Conservation (phyloP, 129 eudicot genomes). For the Apium graveolens region DNA sequence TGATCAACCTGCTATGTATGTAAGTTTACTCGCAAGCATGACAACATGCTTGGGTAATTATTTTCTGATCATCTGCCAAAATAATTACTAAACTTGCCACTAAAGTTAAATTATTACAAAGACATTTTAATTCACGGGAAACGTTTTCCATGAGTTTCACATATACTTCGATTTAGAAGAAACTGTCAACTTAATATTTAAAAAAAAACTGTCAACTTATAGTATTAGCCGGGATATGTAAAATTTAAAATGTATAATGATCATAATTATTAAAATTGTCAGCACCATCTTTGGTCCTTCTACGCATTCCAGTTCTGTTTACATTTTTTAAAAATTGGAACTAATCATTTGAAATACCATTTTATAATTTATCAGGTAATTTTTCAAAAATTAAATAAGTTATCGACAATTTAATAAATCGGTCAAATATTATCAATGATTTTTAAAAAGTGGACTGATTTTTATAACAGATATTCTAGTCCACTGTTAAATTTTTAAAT, state of each 20-base stretch:
- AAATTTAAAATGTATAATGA: too few relatives aligned
- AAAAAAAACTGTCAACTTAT: background rate
- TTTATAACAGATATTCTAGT: too few relatives aligned
- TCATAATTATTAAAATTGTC: background rate
- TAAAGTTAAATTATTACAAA: background rate
- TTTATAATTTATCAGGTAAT: too few relatives aligned
- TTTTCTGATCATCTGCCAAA: background rate
- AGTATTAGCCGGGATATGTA: background rate
- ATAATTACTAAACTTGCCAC: background rate
- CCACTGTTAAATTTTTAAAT: too few relatives aligned
- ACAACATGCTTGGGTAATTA: background rate
- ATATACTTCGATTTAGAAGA: background rate
- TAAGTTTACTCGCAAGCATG: background rate
- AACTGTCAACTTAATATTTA: background rate
- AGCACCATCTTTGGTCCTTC: background rate
- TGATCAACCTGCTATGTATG: background rate
- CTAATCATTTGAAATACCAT: too few relatives aligned
- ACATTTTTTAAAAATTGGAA: too few relatives aligned
- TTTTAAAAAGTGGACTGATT: too few relatives aligned
- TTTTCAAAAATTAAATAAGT: too few relatives aligned
- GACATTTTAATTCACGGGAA: background rate
- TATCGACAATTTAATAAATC: too few relatives aligned
- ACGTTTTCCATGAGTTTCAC: slow-evolving; percentile 2
- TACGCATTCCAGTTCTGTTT: too few relatives aligned
- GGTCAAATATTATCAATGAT: too few relatives aligned